Percentiles rank a stretch among this genome's conserved stretches.
phyloP scores from a whole-genome alignment of 129 eudicot species.

The Apium graveolens region DNA sequence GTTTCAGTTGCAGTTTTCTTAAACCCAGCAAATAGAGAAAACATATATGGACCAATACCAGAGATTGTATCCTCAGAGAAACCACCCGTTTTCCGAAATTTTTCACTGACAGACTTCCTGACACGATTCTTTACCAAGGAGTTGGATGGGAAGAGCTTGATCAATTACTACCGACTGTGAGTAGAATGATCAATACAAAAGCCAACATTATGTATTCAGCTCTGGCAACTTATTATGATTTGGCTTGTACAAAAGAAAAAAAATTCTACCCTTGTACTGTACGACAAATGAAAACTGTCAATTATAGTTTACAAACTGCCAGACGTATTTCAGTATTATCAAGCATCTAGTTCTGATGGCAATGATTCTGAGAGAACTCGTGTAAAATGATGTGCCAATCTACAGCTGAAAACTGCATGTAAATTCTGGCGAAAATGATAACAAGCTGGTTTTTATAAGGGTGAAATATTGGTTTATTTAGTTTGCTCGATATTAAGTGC shows the following conservation, averaged over 20 bases:
- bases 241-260: background rate
- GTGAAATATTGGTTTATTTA: background rate
- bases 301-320: too few species aligned
- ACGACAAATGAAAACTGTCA: too few species aligned
- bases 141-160: slow-evolving; percentile 42
- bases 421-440: background rate
- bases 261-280: too few species aligned
- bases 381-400: background rate
- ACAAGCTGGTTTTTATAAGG: background rate
- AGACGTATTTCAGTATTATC: background rate
- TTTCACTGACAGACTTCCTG: slow-evolving; percentile 33
- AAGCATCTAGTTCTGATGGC: background rate
- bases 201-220: background rate
- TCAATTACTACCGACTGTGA: slow-evolving; percentile 37
- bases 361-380: background rate
- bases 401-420: background rate
- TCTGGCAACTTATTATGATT: background rate
- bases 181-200: slow-evolving; percentile 5
- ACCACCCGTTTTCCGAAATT: slow-evolving; percentile 39
- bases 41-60: slow-evolving; percentile 41
- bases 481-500: background rate
- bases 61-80: slow-evolving; percentile 42
- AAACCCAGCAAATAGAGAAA: slow-evolving; percentile 36
- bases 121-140: slow-evolving; percentile 48
- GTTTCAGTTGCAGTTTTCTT: slow-evolving; percentile 49